Conservation (phyloP, 1,284 basidiomycete species). For the Ceratobasidium sp. region DNA sequence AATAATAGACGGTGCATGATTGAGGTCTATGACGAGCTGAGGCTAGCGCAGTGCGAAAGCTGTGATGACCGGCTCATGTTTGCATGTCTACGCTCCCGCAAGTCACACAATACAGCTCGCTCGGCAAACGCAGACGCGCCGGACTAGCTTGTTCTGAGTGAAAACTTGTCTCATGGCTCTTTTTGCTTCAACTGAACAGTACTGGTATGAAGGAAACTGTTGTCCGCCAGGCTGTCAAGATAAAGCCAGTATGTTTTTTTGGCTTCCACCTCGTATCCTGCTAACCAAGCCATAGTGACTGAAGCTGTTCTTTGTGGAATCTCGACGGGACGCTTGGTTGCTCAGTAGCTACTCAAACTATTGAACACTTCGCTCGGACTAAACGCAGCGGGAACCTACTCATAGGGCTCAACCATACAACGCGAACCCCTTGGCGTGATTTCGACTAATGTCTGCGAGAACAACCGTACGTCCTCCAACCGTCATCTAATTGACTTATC, state of each 20-base stretch:
- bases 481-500: not conserved
- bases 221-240: constrained; percentile 91
- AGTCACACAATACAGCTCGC: constrained; percentile 76
- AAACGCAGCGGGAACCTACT: constrained; percentile 82
- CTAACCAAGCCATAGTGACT: constrained; percentile 67
- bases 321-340: constrained; percentile 87
- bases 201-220: constrained; percentile 88
- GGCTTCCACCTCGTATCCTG: constrained; percentile 3
- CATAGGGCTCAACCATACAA: constrained; percentile 77
- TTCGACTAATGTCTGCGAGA: constrained; percentile 94
- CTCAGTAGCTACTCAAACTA: constrained; percentile 87
- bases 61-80: constrained; percentile 53
- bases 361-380: constrained; percentile 78
- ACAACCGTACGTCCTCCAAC: constrained; percentile 74
- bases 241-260: constrained; percentile 83
- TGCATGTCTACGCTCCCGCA: constrained; percentile 78
- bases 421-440: constrained; percentile 96
- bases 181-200: constrained; percentile 88
- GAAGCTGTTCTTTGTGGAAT: constrained; percentile 93
- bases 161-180: constrained; percentile 82
- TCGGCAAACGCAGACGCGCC: constrained; percentile 74
- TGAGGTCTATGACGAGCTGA: constrained; percentile 86
- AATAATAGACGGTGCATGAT: constrained; percentile 59
- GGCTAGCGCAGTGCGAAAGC: constrained; percentile 80
- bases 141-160: constrained; percentile 79